Evolutionary conservation across 345 rosid genomes (phyloP).

Genomic region (Populus alba): DNA sequence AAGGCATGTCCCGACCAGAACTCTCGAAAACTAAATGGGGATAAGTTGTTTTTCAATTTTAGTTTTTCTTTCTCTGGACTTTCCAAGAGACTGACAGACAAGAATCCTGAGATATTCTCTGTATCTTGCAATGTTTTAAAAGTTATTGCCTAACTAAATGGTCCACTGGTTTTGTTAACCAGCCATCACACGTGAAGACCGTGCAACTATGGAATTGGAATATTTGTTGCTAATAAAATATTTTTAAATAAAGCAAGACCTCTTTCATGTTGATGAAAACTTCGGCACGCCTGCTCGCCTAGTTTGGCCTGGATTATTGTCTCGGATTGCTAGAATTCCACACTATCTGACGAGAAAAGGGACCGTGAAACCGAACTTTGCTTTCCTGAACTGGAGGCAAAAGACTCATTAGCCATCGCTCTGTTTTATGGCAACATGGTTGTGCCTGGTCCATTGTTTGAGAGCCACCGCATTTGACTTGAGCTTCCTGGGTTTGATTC

Average conservation of each 20-base stretch:
- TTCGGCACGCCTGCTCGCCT: not conserved
- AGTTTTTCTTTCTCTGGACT: not conserved
- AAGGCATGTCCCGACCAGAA: not conserved
- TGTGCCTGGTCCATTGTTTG: not conserved
- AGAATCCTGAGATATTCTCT: not conserved
- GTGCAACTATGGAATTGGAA: not conserved
- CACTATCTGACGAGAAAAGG: not conserved
- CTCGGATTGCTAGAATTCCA: no score
- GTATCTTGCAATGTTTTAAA: not conserved
- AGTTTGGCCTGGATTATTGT: not conserved
- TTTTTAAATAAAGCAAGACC: not conserved
- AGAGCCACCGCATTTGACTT: not conserved
- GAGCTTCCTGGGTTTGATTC: no score
- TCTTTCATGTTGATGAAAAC: not conserved
- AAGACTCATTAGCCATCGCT: not conserved
- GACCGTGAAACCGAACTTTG: not conserved
- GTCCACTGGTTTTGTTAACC: not conserved
- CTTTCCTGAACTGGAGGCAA: not conserved
- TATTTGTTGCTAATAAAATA: not conserved
- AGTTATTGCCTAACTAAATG: not conserved
- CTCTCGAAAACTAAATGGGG: not conserved
- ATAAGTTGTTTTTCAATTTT: not conserved
- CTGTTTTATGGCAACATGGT: not conserved
- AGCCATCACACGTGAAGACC: not conserved
- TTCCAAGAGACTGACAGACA: not conserved